Conservation (phyloP, 495 filamentous ascomycete species). For the Aspergillus baeticus region DNA sequence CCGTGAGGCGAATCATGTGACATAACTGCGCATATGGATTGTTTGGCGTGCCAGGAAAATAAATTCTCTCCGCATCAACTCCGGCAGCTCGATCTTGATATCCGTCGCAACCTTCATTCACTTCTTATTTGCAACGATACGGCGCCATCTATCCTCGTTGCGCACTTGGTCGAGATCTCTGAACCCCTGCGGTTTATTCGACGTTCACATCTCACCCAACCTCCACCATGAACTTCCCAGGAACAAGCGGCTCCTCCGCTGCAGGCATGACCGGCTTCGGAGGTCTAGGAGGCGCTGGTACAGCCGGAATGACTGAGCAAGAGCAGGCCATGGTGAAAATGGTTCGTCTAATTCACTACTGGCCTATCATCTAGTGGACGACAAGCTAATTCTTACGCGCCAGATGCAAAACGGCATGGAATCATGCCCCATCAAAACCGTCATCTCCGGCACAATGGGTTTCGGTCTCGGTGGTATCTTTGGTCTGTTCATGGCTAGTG, state of each 20-base stretch:
- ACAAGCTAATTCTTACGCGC: background rate
- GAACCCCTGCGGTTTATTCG: background rate
- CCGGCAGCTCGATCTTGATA: background rate
- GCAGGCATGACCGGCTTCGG: conserved; percentile 18
- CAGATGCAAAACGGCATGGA: conserved; percentile 85
- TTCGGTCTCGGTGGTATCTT: conserved; percentile 92
- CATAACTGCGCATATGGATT: background rate
- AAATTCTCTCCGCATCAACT: conserved; percentile 15
- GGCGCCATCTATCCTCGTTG: background rate
- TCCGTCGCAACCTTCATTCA: background rate
- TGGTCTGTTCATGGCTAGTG: conserved; percentile 91
- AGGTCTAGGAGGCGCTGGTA: conserved; percentile 22
- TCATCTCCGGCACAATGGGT: conserved; percentile 78
- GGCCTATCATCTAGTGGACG: no score
- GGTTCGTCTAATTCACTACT: conserved; percentile 30
- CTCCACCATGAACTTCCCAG: conserved; percentile 45
- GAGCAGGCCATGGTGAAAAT: conserved; percentile 54
- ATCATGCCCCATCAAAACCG: conserved; percentile 81
- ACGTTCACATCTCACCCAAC: background rate
- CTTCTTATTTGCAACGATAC: background rate
- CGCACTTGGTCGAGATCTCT: background rate
- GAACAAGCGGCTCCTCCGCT: conserved; percentile 23
- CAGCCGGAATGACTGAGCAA: conserved; percentile 50
- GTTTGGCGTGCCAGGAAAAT: conserved; percentile 3
- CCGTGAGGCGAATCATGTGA: background rate